These are phyloP conservation scores for Saccharum spontaneum DNA, from an alignment of 176 grass and related monocot species.

Conservation along the genomic window DNA sequence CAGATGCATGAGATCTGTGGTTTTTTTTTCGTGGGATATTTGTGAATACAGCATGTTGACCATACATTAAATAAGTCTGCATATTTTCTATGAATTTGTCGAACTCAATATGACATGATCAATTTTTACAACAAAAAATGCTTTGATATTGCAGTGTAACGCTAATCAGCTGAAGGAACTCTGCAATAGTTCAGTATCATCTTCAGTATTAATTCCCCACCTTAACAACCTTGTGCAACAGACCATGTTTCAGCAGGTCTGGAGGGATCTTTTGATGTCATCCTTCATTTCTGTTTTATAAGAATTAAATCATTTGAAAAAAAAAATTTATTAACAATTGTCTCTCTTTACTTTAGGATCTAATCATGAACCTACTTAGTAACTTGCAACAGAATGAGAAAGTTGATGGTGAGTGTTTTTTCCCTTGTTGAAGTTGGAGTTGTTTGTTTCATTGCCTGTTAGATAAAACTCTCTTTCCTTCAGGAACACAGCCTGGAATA, in stretches of 20 bases:
- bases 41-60: background rate
- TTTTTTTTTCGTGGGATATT: background rate
- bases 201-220: slow-evolving; percentile 82
- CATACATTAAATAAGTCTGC: background rate
- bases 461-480: slow-evolving; percentile 31
- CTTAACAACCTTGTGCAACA: slow-evolving; percentile 98
- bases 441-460: background rate
- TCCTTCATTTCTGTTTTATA: slow-evolving; percentile 15
- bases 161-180: slow-evolving; percentile 69
- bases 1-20: background rate
- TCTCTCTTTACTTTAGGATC: slow-evolving; percentile 62
- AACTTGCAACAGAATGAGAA: slow-evolving; percentile 84
- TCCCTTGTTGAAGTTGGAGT: background rate
- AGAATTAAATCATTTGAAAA: slow-evolving; percentile 36
- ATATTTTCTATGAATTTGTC: background rate
- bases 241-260: slow-evolving; percentile 93
- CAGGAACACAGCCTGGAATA: slow-evolving; percentile 59
- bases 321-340: slow-evolving; percentile 17
- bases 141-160: slow-evolving; percentile 50
- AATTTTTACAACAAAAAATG: background rate
- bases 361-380: slow-evolving; percentile 82
- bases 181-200: slow-evolving; percentile 66
- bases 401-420: slow-evolving; percentile 59
- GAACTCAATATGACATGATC: background rate
- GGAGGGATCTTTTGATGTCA: slow-evolving; percentile 14